Evolutionary conservation across 805 yeast species (phyloP).

Genomic region (Brettanomyces bruxellensis): DNA sequence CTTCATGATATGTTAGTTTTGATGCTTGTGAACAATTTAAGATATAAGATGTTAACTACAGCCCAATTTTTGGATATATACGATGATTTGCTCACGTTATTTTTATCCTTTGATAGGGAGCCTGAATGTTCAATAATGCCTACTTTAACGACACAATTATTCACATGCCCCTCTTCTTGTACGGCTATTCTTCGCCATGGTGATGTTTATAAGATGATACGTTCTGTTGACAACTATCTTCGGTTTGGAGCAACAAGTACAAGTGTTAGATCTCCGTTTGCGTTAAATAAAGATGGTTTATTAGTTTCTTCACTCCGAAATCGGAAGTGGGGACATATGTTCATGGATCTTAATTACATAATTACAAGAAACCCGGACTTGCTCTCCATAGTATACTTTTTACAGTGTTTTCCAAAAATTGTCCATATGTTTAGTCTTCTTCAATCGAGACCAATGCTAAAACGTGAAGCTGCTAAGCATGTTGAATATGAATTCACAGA

Average conservation of each 20-base stretch:
- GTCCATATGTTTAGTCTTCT: slow-evolving; percentile 60
- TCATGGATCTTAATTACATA: slow-evolving; percentile 71
- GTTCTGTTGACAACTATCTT: slow-evolving; percentile 50
- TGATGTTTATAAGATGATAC: slow-evolving; percentile 51
- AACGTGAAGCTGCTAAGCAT: slow-evolving; percentile 69
- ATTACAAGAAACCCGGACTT: slow-evolving; percentile 57
- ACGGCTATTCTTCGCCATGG: slow-evolving; percentile 54
- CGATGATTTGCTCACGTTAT: slow-evolving; percentile 64
- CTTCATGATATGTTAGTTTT: slow-evolving; percentile 60
- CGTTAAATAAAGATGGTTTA: slow-evolving; percentile 27
- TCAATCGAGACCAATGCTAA: slow-evolving; percentile 69
- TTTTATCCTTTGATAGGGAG: slow-evolving; percentile 70
- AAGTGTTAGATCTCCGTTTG: slow-evolving; percentile 25
- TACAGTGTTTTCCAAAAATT: slow-evolving; percentile 36
- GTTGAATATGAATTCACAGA: slow-evolving; percentile 87
- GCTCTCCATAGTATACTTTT: slow-evolving; percentile 15
- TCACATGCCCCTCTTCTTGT: slow-evolving; percentile 82
- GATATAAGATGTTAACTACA: slow-evolving; percentile 51
- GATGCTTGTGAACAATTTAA: slow-evolving; percentile 51
- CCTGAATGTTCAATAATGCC: slow-evolving; percentile 75
- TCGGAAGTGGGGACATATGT: slow-evolving; percentile 69
- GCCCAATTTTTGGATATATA: slow-evolving; percentile 78
- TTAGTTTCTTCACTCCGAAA: slow-evolving; percentile 42
- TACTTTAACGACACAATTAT: slow-evolving; percentile 72
- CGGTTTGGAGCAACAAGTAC: slow-evolving; percentile 31